These are phyloP conservation scores for Clonostachys rosea DNA, from an alignment of 2,329 filamentous ascomycete species.

Conservation along the genomic window DNA sequence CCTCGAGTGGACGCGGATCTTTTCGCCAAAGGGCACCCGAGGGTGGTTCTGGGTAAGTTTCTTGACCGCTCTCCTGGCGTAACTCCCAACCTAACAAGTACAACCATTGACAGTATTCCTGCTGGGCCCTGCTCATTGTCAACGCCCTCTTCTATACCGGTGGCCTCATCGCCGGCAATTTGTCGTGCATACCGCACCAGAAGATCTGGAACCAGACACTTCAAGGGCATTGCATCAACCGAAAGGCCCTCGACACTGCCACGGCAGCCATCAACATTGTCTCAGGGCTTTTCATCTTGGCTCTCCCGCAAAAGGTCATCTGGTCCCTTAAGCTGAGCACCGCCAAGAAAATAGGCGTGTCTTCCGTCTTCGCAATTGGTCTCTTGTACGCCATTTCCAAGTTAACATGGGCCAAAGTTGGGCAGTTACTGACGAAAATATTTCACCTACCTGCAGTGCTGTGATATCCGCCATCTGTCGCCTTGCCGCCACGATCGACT, in stretches of 20 bases:
- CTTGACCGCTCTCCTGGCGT: no score
- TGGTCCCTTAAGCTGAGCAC: conserved; percentile 17
- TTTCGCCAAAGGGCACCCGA: conserved; percentile 4
- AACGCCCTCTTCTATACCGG: background rate
- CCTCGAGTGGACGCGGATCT: conserved; percentile 7
- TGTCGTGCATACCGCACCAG: conserved; percentile 15
- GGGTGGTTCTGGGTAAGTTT: conserved; percentile 13
- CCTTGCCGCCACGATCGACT: background rate
- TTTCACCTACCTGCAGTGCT: background rate
- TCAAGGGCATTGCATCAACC: background rate
- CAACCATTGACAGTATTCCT: conserved; percentile 1
- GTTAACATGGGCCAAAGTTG: no score
- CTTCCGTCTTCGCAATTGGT: conserved; percentile 19
- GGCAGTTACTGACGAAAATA: no score
- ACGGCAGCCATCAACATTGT: conserved; percentile 14
- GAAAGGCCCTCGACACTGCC: conserved; percentile 5
- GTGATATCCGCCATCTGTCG: background rate
- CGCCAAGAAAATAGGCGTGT: conserved; percentile 17
- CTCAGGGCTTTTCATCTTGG: conserved; percentile 16
- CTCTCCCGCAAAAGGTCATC: conserved; percentile 18
- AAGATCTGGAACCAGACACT: conserved; percentile 14
- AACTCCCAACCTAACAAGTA: no score
- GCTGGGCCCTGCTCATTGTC: conserved; percentile 6
- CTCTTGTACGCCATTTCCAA: conserved; percentile 42
- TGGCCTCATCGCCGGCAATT: conserved; percentile 9